Evolutionary conservation across 1,139 yeast species (phyloP).

Genomic region (Hyphopichia pseudoburtonii): DNA sequence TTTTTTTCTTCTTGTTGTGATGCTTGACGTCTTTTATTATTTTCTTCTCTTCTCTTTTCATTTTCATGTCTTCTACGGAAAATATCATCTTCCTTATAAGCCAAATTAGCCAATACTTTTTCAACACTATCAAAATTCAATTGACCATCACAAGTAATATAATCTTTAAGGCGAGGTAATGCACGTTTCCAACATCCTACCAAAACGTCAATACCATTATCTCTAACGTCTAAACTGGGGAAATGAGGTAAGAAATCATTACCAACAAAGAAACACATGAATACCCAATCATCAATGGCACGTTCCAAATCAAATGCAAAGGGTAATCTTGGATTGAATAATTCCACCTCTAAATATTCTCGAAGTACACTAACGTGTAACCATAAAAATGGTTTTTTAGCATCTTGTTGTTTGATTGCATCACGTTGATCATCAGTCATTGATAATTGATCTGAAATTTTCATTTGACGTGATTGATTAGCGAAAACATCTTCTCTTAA

Average conservation of each 20-base stretch:
- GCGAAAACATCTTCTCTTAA: conserved; percentile 97
- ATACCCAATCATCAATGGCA: conserved; percentile 98
- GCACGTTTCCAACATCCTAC: conserved; percentile 80
- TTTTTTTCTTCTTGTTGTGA: conserved; percentile 43
- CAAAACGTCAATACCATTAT: conserved; percentile 83
- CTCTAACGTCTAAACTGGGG: conserved; percentile 93
- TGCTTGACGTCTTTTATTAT: conserved; percentile 57
- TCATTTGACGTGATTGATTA: conserved; percentile 49
- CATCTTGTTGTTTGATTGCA: conserved; percentile 53
- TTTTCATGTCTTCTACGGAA: conserved; percentile 67
- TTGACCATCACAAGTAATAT: conserved; percentile 86
- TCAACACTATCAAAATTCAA: conserved; percentile 78
- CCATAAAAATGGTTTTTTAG: conserved; percentile 90
- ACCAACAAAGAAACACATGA: conserved; percentile 98
- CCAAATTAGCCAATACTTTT: conserved; percentile 61
- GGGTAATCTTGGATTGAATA: conserved; percentile 65
- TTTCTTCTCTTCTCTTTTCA: conserved; percentile 66
- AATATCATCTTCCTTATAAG: conserved; percentile 76
- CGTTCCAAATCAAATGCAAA: conserved; percentile 87
- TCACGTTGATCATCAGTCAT: conserved; percentile 64
- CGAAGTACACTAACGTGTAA: conserved; percentile 83
- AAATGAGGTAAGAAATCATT: conserved; percentile 97
- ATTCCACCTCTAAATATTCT: conserved; percentile 84
- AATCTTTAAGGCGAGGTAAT: conserved; percentile 67
- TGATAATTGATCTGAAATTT: conserved; percentile 49